Base-by-base conservation (phyloP, 257 asterid genomes). In the Penstemon eatonii region DNA sequence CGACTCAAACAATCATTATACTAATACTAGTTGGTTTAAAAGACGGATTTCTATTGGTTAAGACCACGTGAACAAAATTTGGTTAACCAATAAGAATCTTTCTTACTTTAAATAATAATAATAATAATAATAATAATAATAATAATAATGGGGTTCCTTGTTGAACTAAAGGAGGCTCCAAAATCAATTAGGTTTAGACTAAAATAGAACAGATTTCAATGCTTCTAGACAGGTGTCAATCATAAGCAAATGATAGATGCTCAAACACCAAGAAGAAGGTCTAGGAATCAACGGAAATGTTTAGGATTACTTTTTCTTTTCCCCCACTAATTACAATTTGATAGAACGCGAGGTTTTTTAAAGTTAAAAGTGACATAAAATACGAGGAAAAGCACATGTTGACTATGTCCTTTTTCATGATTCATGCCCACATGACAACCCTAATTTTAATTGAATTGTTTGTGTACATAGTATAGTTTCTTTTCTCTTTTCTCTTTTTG, bases 191-290 rank as follows among this genome's bases (percentile, higher is more conserved):
- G 45, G 41, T 15, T 51, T 18, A 25, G 52, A 25, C 5, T 9
- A 40, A 15, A 9, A 38, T 42, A 44, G 44, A 12, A 36, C 43
- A 42, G 4, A 36, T 13, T 13, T 36, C 15, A 13, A 58, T 58
- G 63, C 47, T 58, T 33, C 11, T 36, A 58, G 11, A 65, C 76
- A 72, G 71, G 76, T 72, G 76, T 72, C 71, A 46, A 56, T 65
- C 51, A 72, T 72, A 71, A 55, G 76, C 71, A 72, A 54, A 72
- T 72, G 36, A 72, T 56, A 72, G 15, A 41, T 10, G 63, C 2
- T 40, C 43, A 41, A 18, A 9, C 4, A 40, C 51, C 70, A 41
- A 51, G 6, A 65, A 52, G 36, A 52, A 60, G n/a, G 39, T 52
- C 25, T 8, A 25, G 41, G 54, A 3, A 19, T 68, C 39, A 68